These are phyloP conservation scores for Fomitopsis betulina DNA, from an alignment of 1,284 basidiomycete genomes.

Conservation along the genomic window DNA sequence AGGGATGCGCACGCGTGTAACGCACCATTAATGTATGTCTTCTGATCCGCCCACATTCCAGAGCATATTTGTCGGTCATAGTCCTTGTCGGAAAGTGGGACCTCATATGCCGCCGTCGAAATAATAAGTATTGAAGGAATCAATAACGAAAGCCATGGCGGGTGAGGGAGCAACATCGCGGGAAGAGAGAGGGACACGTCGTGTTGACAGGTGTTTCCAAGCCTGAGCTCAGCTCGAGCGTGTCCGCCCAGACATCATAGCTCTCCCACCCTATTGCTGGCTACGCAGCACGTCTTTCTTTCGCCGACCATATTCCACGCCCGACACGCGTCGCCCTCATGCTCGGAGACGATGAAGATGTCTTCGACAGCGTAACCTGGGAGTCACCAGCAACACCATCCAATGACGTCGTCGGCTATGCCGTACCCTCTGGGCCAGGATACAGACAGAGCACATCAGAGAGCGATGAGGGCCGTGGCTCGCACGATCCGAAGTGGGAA, in stretches of 20 bases:
- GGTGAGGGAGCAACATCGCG: slow-evolving; percentile 27
- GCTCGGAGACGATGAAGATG: slow-evolving; percentile 79
- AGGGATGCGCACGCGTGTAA: neutral
- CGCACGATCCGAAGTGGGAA: slow-evolving; percentile 84
- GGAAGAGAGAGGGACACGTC: slow-evolving; percentile 11
- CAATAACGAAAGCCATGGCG: slow-evolving; percentile 19
- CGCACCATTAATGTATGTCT: slow-evolving; percentile 85
- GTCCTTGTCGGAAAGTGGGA: slow-evolving; percentile 68
- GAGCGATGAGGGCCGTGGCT: slow-evolving; percentile 51
- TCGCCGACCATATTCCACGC: neutral
- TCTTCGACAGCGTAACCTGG: slow-evolving; percentile 85
- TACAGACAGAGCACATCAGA: slow-evolving; percentile 74
- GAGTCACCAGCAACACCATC: slow-evolving; percentile 62
- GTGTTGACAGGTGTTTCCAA: slow-evolving; percentile 25
- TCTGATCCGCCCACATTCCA: slow-evolving; percentile 85
- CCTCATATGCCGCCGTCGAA: slow-evolving; percentile 49
- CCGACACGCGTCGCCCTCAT: slow-evolving; percentile 31
- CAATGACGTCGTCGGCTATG: slow-evolving; percentile 37
- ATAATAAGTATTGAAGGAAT: slow-evolving; percentile 14
- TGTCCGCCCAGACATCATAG: neutral
- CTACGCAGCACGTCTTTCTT: slow-evolving; percentile 8
- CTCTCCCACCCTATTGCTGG: slow-evolving; percentile 5
- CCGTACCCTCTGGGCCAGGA: slow-evolving; percentile 54
- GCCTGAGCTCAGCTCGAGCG: neutral
- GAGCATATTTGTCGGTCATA: slow-evolving; percentile 87